Base-by-base conservation (phyloP, 139 green algal species). In the Diplosphaera chodatii region DNA sequence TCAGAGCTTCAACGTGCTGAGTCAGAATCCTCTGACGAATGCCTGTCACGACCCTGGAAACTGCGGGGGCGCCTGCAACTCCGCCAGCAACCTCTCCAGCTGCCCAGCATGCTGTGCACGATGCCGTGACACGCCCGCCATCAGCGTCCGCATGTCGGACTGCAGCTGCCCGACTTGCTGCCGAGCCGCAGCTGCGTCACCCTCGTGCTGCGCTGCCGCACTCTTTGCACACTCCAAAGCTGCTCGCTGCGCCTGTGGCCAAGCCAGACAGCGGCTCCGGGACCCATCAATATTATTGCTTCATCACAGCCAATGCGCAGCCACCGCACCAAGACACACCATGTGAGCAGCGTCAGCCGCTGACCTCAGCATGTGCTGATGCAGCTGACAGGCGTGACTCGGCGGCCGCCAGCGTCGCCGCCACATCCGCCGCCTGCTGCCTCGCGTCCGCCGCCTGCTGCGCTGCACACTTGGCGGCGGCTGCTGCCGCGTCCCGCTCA, bases 61-160 rank as follows among this genome's bases (percentile, higher is more conserved):
- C 22, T 63, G 16, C 22, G 55, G 55, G 10, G 72, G 66, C 6
- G 55, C 33, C 41, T 78, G 74, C 63, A 78, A 34, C 34, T 85
- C 79, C 27, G 77, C 62, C 68, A 90, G 62, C 23, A 88, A 67
- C 8, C 27, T 77, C 0, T 82, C 83, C 67, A 92, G 83, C 64
- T 87, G 81, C 27, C 68, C 76, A 0, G 78, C 83, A 2, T 79
- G 84, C 28, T 76, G 72, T 22, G 74, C 76, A 69, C 88, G 88
- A 59, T 91, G 85, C 29, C 72, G 71, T 70, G 91, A 85, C 30
- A 91, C 75, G 1, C 71, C 85, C 2, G 41, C 67, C 66, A 94
- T 77, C 75, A 92, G 77, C 67, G 75, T 65, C 6, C 31, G 15
- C 31, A 55, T 48, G 31, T 55, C n/a, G 32, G 32, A 18, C 64